These are phyloP conservation scores for Asterionellopsis glacialis DNA, from an alignment of 108 stramenopile genomes.

Conservation along the genomic window DNA sequence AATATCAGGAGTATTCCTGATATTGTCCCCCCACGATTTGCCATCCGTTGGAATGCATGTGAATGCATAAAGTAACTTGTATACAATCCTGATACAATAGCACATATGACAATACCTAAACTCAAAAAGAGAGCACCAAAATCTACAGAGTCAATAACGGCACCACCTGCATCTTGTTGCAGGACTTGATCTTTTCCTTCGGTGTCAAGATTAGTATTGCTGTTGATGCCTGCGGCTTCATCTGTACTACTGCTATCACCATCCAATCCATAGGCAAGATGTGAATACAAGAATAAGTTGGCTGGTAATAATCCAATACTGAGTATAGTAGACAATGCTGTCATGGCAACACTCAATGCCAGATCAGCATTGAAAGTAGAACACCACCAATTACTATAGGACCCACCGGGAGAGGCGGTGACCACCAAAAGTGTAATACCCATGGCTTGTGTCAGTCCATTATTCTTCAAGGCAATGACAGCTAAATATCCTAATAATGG, in stretches of 20 bases:
- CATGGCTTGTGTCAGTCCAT: conserved; percentile 54
- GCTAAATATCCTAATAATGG: conserved; percentile 75
- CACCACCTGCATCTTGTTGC: conserved; percentile 24
- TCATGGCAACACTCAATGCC: conserved; percentile 82
- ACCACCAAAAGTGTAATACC: conserved; percentile 79
- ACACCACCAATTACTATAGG: conserved; percentile 88
- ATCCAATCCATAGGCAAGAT: conserved; percentile 19
- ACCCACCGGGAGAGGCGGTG: conserved; percentile 77
- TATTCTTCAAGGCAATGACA: conserved; percentile 36
- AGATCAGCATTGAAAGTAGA: conserved; percentile 79
- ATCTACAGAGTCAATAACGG: conserved; percentile 56
- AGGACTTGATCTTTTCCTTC: no score
- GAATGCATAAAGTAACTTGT: conserved; percentile 30
- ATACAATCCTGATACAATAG: conserved; percentile 59
- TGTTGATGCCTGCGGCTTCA: conserved; percentile 6
- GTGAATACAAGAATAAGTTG: conserved; percentile 73
- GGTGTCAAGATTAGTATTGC: no score
- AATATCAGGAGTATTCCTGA: conserved; percentile 62
- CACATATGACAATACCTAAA: conserved; percentile 63
- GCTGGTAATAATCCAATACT: conserved; percentile 65
- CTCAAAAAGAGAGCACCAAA: conserved; percentile 65
- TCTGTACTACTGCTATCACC: conserved; percentile 15
- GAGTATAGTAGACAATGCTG: conserved; percentile 73
- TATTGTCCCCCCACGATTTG: conserved; percentile 66
- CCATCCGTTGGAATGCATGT: conserved; percentile 49